phyloP scores from a whole-genome alignment of 805 yeast species.

The Candida khao-thaluensis region DNA sequence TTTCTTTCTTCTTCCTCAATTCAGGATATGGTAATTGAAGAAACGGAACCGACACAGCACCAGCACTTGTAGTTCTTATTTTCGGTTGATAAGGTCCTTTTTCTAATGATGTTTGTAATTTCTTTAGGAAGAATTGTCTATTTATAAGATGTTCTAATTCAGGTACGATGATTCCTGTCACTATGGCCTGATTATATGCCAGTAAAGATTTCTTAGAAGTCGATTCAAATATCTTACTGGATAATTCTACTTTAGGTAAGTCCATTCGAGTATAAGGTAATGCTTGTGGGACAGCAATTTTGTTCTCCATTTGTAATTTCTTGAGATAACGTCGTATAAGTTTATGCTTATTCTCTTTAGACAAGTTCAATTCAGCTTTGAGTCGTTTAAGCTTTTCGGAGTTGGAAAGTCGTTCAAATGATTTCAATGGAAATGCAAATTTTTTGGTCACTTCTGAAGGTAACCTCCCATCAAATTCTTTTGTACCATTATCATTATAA shows the following conservation, averaged over 20 bases:
- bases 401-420: slow-evolving; percentile 6
- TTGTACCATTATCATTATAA: slow-evolving; percentile 7
- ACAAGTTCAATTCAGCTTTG: slow-evolving; percentile 13
- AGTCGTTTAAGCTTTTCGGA: slow-evolving; percentile 14
- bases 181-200: slow-evolving; percentile 33
- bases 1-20: slow-evolving; percentile 18
- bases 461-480: slow-evolving; percentile 12
- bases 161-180: slow-evolving; percentile 33
- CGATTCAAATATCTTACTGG: slow-evolving; percentile 12
- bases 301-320: slow-evolving; percentile 22
- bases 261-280: slow-evolving; percentile 25
- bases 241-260: slow-evolving; percentile 7
- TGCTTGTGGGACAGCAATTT: slow-evolving; percentile 32
- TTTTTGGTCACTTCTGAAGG: slow-evolving; percentile 5
- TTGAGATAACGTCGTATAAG: slow-evolving; percentile 30
- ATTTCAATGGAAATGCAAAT: slow-evolving; percentile 13
- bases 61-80: slow-evolving; percentile 30
- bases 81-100: slow-evolving; percentile 39
- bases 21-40: slow-evolving; percentile 25
- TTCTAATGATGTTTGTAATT: slow-evolving; percentile 21
- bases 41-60: slow-evolving; percentile 29
- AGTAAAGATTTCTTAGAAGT: slow-evolving; percentile 17
- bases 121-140: slow-evolving; percentile 21
- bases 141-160: slow-evolving; percentile 35
- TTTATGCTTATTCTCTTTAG: slow-evolving; percentile 15